phyloP scores from a whole-genome alignment of 305 asterid species.

The Coffea humblotiana region DNA sequence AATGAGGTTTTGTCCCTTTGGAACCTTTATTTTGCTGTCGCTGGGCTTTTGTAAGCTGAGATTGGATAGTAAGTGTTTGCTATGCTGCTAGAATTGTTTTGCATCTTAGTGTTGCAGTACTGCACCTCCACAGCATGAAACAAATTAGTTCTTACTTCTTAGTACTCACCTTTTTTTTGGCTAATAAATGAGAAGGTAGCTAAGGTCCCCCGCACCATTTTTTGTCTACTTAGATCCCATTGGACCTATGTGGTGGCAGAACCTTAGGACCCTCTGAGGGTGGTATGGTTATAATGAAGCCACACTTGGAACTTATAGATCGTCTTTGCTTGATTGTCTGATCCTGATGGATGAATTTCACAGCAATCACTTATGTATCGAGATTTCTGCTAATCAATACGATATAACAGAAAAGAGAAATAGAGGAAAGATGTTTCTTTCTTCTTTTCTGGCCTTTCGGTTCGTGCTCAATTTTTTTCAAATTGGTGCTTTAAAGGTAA shows the following conservation, averaged over 20 bases:
- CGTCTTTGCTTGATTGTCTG: not conserved
- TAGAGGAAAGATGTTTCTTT: too few relatives aligned
- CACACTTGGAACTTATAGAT: not conserved
- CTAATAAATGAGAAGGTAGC: too few relatives aligned
- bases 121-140: not conserved
- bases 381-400: not conserved
- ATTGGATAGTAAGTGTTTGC: not conserved
- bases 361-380: not conserved
- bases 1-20: too few relatives aligned
- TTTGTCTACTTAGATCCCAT: too few relatives aligned
- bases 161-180: too few relatives aligned
- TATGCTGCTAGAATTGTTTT: not conserved
- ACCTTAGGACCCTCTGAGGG: too few relatives aligned
- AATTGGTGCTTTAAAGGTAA: not conserved
- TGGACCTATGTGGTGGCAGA: too few relatives aligned
- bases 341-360: not conserved
- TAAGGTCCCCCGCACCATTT: too few relatives aligned
- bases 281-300: too few relatives aligned
- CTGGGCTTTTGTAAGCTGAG: too few relatives aligned
- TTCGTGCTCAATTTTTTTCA: not conserved
- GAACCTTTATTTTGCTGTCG: too few relatives aligned
- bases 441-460: not conserved
- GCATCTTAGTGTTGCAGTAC: not conserved
- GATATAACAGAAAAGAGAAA: not conserved
- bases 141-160: not conserved